These are phyloP conservation scores for Clavaria fumosa DNA, from an alignment of 768 basidiomycete species.

Conservation along the genomic window DNA sequence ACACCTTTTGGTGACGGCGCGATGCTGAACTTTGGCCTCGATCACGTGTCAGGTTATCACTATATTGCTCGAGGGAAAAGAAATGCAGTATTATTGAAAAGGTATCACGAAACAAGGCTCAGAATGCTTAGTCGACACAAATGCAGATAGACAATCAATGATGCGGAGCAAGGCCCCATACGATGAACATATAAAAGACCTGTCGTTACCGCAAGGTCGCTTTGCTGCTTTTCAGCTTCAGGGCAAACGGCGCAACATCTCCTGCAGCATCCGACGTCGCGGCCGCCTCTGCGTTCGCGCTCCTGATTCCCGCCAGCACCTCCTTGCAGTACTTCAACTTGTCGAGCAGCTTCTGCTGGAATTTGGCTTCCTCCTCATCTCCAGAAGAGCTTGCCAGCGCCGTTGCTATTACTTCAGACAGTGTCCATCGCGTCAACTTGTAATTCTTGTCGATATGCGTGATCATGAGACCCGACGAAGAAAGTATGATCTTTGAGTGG, in stretches of 20 bases:
- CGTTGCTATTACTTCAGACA: constrained; percentile 54
- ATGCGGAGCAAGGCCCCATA: too few relatives aligned
- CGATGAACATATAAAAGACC: not conserved
- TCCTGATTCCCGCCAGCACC: constrained; percentile 56
- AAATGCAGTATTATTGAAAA: too few relatives aligned
- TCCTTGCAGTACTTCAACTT: constrained; percentile 83
- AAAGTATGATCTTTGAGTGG: constrained; percentile 88
- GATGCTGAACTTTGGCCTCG: too few relatives aligned
- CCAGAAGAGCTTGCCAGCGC: constrained; percentile 23
- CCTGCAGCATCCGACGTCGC: constrained; percentile 15
- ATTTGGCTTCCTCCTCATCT: constrained; percentile 43
- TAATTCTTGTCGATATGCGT: constrained; percentile 90
- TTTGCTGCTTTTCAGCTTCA: constrained; percentile 10
- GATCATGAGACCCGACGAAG: constrained; percentile 59
- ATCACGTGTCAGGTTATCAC: too few relatives aligned
- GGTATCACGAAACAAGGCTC: too few relatives aligned
- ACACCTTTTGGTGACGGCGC: too few relatives aligned
- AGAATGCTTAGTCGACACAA: too few relatives aligned
- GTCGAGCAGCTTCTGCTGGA: constrained; percentile 48
- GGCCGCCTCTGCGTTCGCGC: constrained; percentile 32
- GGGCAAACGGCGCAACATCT: not conserved
- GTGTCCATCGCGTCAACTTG: constrained; percentile 53
- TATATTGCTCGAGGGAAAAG: too few relatives aligned
- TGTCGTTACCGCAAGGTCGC: constrained; percentile 11
- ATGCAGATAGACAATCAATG: too few relatives aligned